Base-by-base conservation (phyloP, 1,284 basidiomycete genomes). In the Cystobasidium pallidum region DNA sequence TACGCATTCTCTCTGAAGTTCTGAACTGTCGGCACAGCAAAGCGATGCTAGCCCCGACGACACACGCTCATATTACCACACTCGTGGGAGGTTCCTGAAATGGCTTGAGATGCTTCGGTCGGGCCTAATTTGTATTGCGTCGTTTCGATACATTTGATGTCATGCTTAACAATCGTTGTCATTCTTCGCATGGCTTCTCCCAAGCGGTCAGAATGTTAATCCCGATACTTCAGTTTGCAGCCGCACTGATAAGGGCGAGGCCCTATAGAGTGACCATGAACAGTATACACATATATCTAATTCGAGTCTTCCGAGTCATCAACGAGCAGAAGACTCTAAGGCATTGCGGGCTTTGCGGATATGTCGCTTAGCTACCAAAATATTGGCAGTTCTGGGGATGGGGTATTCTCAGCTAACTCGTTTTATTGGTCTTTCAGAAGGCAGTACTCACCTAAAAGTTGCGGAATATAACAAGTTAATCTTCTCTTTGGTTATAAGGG, bases 301-400 rank as follows among this genome's bases (percentile, higher is more conserved):
- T n/a, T n/a, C n/a, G n/a, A n/a, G 43, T 17, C 3, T 17, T n/a
- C 43, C 19, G 26, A 28, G 15, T 3, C 1, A 15, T 71, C 32
- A 71, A 15, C 59, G 32, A 41, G 61, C 26, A 2, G 59, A 55
- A 26, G 64, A 66, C 26, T 75, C 64, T 19, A 76, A 68, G 7
- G 74, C 68, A 24, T 34, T 24, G 19, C 72, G 43, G 2, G 77
- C 76, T 36, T 70, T 62, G 0, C 43, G 51, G 2, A 78, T 74
- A 32, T 78, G 75, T 11, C 54, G 24, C 65, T 78, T 78, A 15
- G 74, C 62, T 6, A 78, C 76, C 26, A 78, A 72, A 47, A 78
- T 75, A 54, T 77, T 78, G 57, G 76, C 76, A 2, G 68, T 66
- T 17, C 59, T 71, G 59, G 13, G 17, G 4, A n/a, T 17, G 3